A percentile compares a stretch with the other conserved stretches of the same genome.
These are phyloP conservation scores for Lepiota brunneoincarnata DNA, from an alignment of 768 basidiomycete species.

Conservation along the genomic window DNA sequence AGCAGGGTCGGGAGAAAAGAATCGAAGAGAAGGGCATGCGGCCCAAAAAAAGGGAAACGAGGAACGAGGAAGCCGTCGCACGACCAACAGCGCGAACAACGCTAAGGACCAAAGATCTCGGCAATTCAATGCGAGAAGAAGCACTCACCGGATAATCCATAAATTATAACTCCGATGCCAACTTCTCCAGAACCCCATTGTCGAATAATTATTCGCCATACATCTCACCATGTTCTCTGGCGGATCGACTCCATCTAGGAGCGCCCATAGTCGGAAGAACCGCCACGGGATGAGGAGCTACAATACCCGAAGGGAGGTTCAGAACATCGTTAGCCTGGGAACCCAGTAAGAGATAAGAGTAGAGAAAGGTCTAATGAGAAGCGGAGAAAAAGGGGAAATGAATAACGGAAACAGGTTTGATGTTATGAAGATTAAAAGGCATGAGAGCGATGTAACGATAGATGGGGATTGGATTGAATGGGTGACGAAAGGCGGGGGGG, in stretches of 20 bases:
- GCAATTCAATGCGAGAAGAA: background rate
- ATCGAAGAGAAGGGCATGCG: background rate
- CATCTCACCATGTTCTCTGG: slow-evolving; percentile 99
- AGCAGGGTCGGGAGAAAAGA: no score
- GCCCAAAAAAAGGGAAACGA: no score
- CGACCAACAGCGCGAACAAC: no score
- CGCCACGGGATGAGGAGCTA: slow-evolving; percentile 94
- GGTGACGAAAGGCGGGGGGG: no score
- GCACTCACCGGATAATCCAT: slow-evolving; percentile 80
- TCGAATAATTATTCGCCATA: slow-evolving; percentile 96
- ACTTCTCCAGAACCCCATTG: slow-evolving; percentile 89
- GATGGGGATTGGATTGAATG: background rate
- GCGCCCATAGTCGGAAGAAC: slow-evolving; percentile 94
- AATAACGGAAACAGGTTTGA: no score
- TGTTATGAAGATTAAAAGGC: background rate
- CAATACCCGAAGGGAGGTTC: background rate
- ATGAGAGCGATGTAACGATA: background rate
- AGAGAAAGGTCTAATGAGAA: background rate
- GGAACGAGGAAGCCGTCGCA: background rate
- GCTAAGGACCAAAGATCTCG: background rate
- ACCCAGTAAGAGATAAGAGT: background rate
- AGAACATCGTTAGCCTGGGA: background rate
- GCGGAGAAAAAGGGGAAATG: background rate
- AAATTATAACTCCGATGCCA: slow-evolving; percentile 98
- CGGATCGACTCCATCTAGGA: slow-evolving; percentile 84